Evolutionary conservation across 495 filamentous ascomycete genomes (phyloP), one percentile per base, ranked within the genome.

Genomic region (Lasiosphaeria hispida): DNA sequence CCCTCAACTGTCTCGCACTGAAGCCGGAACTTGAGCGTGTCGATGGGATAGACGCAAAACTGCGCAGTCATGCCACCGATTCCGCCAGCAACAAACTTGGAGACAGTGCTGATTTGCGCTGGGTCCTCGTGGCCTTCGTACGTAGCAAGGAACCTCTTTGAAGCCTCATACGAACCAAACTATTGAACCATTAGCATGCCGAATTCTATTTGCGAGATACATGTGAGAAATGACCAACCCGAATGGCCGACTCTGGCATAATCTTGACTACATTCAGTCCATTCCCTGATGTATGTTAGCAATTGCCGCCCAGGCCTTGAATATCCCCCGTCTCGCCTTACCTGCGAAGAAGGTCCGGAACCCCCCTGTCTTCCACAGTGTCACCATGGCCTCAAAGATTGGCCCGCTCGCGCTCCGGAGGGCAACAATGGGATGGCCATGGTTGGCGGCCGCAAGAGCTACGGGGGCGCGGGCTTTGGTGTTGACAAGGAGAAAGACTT

Each of bases 221-320:
- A n/a, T 15, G 40, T 35, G 47, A 36, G 49, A 62, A 5, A 40
- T 33, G 54, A 55, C 59, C 48, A 72, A 79, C 76, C 62, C 75
- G 94, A 64, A 98, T 96, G 36, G 94, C 94, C 6, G 93, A 96
- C 72, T 98, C 94, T 7, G 94, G 94, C 87, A 97, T 93, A 48
- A 98, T 91, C 73, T 98, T 98, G 62, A 97, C 66, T 9, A 97
- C 93, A 66, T 98, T 98, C 57, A 98, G 80, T 7, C 94, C 94
- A 68, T 98, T 98, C 33, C 94, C 94, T 97, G 36, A 35, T n/a
- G 8, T 33, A 30, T 19, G 53, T 83, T 51, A 81, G 75, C 47
- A 47, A 19, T 14, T 37, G 8, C 37, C 41, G 36, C 42, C 18
- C 14, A 15, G 11, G 7, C 7, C 11, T 10, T 11, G 7, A 1